Evolutionary conservation across 2,329 filamentous ascomycete genomes (phyloP).

Genomic region (Magnaporthales sp.): DNA sequence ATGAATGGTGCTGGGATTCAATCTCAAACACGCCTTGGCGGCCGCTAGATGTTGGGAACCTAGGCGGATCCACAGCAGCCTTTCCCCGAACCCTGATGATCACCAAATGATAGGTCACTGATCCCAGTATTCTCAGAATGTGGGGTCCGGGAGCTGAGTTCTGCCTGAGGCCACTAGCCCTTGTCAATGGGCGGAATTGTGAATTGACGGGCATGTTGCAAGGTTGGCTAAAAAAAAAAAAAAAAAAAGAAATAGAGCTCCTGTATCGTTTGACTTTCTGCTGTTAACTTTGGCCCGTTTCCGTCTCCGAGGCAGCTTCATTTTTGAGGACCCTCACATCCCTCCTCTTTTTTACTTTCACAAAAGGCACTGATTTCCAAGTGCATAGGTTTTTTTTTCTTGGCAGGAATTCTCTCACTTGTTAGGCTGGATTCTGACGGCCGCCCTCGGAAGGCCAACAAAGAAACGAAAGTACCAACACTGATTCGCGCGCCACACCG

Average conservation of each 20-base stretch:
- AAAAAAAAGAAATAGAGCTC: background rate
- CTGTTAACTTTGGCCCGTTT: background rate
- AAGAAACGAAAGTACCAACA: background rate
- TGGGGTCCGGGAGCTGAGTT: background rate
- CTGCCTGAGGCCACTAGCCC: background rate
- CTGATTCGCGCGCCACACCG: background rate
- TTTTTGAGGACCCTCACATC: background rate
- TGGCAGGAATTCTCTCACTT: background rate
- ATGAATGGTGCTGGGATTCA: background rate
- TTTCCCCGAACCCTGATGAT: constrained; percentile 2
- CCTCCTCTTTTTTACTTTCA: background rate
- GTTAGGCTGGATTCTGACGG: background rate
- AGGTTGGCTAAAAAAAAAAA: background rate
- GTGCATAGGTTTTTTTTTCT: background rate
- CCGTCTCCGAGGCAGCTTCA: background rate
- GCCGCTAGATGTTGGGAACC: background rate
- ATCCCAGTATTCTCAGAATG: background rate
- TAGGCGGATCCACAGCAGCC: background rate
- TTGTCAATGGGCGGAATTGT: background rate
- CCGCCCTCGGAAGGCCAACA: background rate
- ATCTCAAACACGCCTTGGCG: background rate
- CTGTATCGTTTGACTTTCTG: background rate
- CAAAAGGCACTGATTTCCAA: background rate
- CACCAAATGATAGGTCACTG: background rate
- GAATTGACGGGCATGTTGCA: background rate